These are phyloP conservation scores for Suillus spraguei DNA, from an alignment of 768 basidiomycete genomes.

Conservation along the genomic window DNA sequence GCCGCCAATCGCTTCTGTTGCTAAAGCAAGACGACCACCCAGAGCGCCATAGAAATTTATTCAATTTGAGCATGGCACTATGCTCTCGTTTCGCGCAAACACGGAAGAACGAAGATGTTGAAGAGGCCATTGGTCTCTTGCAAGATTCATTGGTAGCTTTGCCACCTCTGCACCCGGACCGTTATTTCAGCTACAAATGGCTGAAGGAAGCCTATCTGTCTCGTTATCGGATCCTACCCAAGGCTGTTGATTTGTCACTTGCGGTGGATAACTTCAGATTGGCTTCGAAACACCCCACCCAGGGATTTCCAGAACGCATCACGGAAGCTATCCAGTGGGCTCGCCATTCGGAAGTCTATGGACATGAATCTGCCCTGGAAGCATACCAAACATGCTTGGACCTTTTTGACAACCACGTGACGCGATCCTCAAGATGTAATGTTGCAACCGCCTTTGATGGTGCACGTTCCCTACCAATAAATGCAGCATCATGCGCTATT, in stretches of 20 bases:
- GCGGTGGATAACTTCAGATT: conserved; percentile 5
- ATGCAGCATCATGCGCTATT: conserved; percentile 21
- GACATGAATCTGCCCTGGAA: conserved; percentile 10
- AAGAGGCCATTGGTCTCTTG: conserved; percentile 3
- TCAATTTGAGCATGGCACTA: not conserved
- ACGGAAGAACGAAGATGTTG: not conserved
- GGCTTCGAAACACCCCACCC: not conserved
- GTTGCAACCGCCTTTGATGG: not conserved
- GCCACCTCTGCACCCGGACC: not conserved
- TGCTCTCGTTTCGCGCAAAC: not conserved
- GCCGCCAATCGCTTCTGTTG: not conserved
- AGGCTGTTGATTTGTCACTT: not conserved
- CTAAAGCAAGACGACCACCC: not conserved
- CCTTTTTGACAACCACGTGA: conserved; percentile 7
- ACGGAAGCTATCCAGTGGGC: conserved; percentile 1
- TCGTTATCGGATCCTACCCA: not conserved
- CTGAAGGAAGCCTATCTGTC: not conserved
- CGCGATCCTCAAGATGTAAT: conserved; percentile 2
- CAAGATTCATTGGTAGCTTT: not conserved
- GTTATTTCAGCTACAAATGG: conserved; percentile 1
- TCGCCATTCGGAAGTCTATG: not conserved
- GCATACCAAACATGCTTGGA: conserved; percentile 9
- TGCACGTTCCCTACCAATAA: not conserved
- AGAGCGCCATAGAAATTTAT: not conserved
- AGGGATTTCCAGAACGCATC: not conserved